Conservation (phyloP, 2,329 filamentous ascomycete species). For the Pseudogymnoascus sp. region DNA sequence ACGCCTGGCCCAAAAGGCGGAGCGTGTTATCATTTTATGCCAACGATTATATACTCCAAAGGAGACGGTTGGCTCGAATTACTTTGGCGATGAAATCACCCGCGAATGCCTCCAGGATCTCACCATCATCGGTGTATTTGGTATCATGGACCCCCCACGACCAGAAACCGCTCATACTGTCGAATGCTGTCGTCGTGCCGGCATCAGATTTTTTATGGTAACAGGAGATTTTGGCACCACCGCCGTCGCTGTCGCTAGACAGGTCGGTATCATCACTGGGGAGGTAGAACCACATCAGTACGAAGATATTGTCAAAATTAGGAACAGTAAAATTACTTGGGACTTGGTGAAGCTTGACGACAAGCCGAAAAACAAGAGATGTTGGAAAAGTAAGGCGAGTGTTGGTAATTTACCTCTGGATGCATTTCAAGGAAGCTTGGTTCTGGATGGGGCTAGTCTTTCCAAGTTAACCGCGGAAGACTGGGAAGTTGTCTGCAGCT, state of each 20-base stretch:
- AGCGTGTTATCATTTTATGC: neutral
- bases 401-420: conserved; percentile 4
- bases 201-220: conserved; percentile 67
- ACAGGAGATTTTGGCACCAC: conserved; percentile 73
- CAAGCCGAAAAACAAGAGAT: neutral
- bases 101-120: conserved; percentile 25
- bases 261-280: conserved; percentile 59
- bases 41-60: neutral
- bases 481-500: conserved; percentile 55
- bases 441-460: conserved; percentile 19
- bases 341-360: neutral
- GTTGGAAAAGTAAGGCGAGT: neutral
- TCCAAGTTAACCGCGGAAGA: conserved; percentile 27
- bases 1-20: neutral
- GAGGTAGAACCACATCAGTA: conserved; percentile 30
- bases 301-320: conserved; percentile 24
- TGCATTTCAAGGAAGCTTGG: conserved; percentile 13
- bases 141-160: conserved; percentile 53
- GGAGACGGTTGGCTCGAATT: conserved; percentile 2
- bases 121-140: conserved; percentile 55
- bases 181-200: conserved; percentile 54
- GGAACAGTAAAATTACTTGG: neutral
- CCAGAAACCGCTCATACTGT: conserved; percentile 49
- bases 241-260: conserved; percentile 59
- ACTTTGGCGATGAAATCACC: neutral